These are phyloP conservation scores for Neoarthrinium moseri DNA, from an alignment of 2,329 filamentous ascomycete genomes.

Conservation along the genomic window DNA sequence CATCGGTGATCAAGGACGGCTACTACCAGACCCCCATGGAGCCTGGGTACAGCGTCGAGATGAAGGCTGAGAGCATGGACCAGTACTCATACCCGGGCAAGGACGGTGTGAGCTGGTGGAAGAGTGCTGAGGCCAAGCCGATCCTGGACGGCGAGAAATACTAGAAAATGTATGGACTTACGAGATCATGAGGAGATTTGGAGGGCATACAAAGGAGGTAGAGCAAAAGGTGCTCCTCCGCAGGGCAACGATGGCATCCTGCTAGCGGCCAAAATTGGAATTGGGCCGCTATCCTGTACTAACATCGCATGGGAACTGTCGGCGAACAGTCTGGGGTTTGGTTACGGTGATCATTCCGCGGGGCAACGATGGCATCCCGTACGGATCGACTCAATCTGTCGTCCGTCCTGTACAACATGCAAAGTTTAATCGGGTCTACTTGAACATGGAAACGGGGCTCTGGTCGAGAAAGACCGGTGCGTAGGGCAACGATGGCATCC, in stretches of 20 bases:
- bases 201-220: conserved; percentile 10
- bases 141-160: conserved; percentile 67
- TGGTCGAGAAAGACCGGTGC: conserved; percentile 16
- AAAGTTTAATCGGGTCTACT: not conserved
- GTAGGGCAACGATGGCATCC: conserved; percentile 28
- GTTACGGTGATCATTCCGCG: conserved; percentile 17
- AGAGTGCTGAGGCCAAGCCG: conserved; percentile 70
- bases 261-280: conserved; percentile 11
- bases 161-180: conserved; percentile 22
- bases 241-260: conserved; percentile 33
- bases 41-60: conserved; percentile 88
- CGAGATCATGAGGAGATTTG: not conserved
- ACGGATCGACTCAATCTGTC: no score
- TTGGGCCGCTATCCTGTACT: conserved; percentile 12
- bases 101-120: conserved; percentile 83
- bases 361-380: conserved; percentile 28
- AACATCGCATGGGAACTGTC: conserved; percentile 9
- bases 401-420: no score
- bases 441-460: conserved; percentile 18
- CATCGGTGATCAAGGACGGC: conserved; percentile 75
- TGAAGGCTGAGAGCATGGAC: conserved; percentile 88
- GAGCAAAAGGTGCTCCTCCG: conserved; percentile 17
- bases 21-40: conserved; percentile 85
- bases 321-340: conserved; percentile 16
- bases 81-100: conserved; percentile 73